phyloP scores from a whole-genome alignment of 345 rosid species.

The Euphorbia peplus region DNA sequence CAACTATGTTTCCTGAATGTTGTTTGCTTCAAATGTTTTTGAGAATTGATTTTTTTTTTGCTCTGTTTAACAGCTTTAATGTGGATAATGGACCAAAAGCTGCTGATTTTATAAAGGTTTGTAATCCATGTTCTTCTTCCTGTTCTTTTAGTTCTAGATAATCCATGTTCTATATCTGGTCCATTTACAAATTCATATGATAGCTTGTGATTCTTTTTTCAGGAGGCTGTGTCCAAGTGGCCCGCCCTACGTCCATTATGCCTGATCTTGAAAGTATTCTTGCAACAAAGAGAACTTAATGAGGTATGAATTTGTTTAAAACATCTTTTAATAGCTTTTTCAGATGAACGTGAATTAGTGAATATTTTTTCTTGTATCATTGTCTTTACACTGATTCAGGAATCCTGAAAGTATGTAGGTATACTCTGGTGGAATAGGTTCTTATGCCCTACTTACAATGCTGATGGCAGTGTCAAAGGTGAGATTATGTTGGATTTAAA shows the following conservation, averaged over 20 bases:
- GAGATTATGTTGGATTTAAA: conserved; percentile 8
- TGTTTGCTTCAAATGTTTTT: not conserved
- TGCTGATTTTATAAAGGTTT: conserved; percentile 87
- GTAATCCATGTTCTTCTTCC: conserved; percentile 19
- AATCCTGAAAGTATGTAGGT: conserved; percentile 52
- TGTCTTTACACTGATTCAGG: conserved; percentile 20
- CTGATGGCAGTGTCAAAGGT: conserved; percentile 80
- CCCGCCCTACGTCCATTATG: conserved; percentile 81
- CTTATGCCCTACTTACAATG: conserved; percentile 92
- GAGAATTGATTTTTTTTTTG: conserved; percentile 7
- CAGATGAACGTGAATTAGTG: not conserved
- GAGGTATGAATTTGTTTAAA: conserved; percentile 53
- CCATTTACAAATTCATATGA: not conserved
- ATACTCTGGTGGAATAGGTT: conserved; percentile 87
- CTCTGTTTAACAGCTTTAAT: conserved; percentile 63
- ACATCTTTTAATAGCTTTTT: not conserved
- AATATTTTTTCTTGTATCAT: conserved; percentile 1
- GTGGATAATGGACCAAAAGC: conserved; percentile 90
- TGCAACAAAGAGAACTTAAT: conserved; percentile 91
- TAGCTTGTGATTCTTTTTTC: conserved; percentile 17
- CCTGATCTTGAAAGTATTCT: conserved; percentile 80
- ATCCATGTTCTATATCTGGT: not conserved
- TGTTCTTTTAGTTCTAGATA: not conserved
- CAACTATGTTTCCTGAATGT: not conserved
- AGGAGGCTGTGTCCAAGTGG: conserved; percentile 69